Base-by-base conservation (phyloP, 2,329 filamentous ascomycete species). In the Epichloe sp. region DNA sequence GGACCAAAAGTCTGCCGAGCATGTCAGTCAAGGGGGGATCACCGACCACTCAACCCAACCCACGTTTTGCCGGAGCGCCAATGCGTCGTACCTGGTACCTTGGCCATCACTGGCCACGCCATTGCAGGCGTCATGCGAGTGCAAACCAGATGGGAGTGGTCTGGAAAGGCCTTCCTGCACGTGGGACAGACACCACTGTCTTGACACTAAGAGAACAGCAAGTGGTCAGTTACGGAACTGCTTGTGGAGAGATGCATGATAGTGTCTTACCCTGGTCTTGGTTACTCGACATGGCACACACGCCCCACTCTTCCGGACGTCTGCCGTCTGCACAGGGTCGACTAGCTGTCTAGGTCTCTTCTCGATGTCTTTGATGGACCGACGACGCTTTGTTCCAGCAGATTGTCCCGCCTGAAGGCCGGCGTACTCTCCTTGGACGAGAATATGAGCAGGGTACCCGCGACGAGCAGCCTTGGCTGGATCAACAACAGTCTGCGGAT, bases 261-360 rank as follows among this genome's bases (percentile, higher is more conserved):
- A 31, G 51, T 61, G 59, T 61, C 71, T 68, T 68, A 76, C 74
- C 57, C 65, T 62, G 57, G 70, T 68, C 64, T 74, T 76, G 56
- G 67, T 68, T 54, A 71, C 65, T 56, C 68, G 72, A 60, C 74
- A 77, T 52, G 68, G 69, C 50, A 71, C 65, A 57, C 74, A 77
- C 36, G 74, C 72, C 52, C 70, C 70, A 57, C 65, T 66, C 59
- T 72, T 71, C 56, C 74, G 72, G 50, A 77, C 72, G 50, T 69
- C 67, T 49, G 71, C 72, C 43, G 74, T 75, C 61, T 74, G 68
- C 53, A 70, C 65, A 42, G 65, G 68, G 55, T 70, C 63, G 51
- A 60, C 59, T 26, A 71, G 60, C 50, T 69, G 65, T 47, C 67
- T 61, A 49, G 60, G 62, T 53, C 65, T 67, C 59, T 62, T 69